Evolutionary conservation across 176 grass and related monocot genomes (phyloP), one percentile per base, ranked within the genome.

Genomic region (Bonia amplexicaulis): DNA sequence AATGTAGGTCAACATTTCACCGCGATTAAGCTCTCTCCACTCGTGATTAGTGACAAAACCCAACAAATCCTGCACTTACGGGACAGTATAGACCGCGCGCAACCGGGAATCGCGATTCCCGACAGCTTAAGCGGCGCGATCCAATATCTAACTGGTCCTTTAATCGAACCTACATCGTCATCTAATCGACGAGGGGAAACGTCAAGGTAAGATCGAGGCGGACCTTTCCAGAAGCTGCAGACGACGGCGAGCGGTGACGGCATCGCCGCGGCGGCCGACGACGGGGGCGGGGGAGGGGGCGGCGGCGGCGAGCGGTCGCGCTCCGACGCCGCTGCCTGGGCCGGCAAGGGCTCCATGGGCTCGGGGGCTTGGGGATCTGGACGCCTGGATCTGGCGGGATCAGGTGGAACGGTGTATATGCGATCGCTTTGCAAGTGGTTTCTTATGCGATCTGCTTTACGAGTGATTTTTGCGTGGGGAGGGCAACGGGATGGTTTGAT

Each of bases 211-310:
- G 46, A 73, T 45, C 66, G 76, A 79, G 29, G 61, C 44, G 69
- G 60, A 99, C 93, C 97, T 99, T 91, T 92, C 97, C 97, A 99
- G 86, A 94, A 99, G 80, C 79, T 87, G 86, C 90, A 96, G 74
- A 99, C 88, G 58, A 90, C 93, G 77, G 90, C 83, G 75, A 96
- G 92, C 49, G 97, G 91, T 51, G 96, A 99, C 23, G 94, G 85
- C 57, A 90, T 74, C 57, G 77, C 83, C 51, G 77, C 89, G 31
- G 87, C 71, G 52, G 82, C 80, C 31, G 86, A 77, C 39, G 86
- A 66, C 77, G 82, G 40, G 76, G 84, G 74, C 9, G 73, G 67
- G 1, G 82, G 71, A n/a, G 83, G 82, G 1, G 88, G 69, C 61
- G 80, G 68, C 20, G 90, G 81, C 53, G 90, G 86, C 76, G 84